Conservation (phyloP, 2,329 filamentous ascomycete genomes). For the Taxawa tesnikishii region DNA sequence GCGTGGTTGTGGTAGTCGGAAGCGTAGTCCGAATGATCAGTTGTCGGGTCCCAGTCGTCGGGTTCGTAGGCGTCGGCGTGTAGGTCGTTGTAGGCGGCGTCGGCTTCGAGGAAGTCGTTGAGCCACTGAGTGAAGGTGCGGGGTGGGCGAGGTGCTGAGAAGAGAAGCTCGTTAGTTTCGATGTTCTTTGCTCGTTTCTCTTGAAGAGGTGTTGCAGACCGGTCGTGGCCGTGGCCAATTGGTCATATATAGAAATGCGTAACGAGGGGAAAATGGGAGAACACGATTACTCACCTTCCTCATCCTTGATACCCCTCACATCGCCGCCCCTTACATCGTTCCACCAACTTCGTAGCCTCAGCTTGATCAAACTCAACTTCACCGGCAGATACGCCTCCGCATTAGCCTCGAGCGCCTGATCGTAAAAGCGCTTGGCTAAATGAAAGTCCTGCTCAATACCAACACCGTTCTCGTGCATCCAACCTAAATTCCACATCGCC, state of each 20-base stretch:
- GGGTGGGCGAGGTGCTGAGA: no score
- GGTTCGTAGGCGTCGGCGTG: slow-evolving; percentile 45
- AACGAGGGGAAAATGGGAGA: no score
- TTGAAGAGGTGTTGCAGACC: no score
- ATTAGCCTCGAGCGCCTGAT: slow-evolving; percentile 82
- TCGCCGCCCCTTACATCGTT: slow-evolving; percentile 84
- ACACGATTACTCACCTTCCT: slow-evolving; percentile 25
- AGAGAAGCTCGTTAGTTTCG: slow-evolving; percentile 24
- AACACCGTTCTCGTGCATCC: slow-evolving; percentile 98
- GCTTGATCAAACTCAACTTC: slow-evolving; percentile 72
- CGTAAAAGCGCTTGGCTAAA: slow-evolving; percentile 91
- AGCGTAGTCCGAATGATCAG: slow-evolving; percentile 8
- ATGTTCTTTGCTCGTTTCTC: no score
- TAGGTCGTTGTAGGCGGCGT: slow-evolving; percentile 22
- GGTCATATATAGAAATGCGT: no score
- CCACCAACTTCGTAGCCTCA: slow-evolving; percentile 81
- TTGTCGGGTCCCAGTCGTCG: slow-evolving; percentile 34
- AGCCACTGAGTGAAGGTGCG: slow-evolving; percentile 68
- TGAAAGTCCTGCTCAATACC: slow-evolving; percentile 93
- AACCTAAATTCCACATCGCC: slow-evolving; percentile 91
- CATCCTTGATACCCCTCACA: slow-evolving; percentile 83
- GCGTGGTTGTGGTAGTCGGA: slow-evolving; percentile 36
- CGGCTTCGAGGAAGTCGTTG: slow-evolving; percentile 61
- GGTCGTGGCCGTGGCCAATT: no score
- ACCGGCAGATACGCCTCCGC: slow-evolving; percentile 87